Conservation (phyloP, 495 filamentous ascomycete species). For the Aspergillus coremiiformis region DNA sequence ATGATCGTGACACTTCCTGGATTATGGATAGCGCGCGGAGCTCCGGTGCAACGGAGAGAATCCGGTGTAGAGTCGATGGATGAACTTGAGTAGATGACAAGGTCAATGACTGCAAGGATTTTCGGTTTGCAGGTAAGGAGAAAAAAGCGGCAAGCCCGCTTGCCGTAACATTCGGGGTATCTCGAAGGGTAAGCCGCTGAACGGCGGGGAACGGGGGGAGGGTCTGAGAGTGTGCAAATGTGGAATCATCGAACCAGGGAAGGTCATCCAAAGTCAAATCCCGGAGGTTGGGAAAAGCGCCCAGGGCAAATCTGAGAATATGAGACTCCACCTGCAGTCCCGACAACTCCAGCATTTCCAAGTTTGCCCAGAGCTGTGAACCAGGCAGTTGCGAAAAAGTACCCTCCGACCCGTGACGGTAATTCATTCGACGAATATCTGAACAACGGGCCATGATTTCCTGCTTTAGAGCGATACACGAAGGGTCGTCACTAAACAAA, state of each 20-base stretch:
- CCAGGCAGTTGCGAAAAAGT: conserved; percentile 62
- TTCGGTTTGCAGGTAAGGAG: conserved; percentile 38
- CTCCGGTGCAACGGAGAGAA: conserved; percentile 53
- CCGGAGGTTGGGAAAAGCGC: conserved; percentile 54
- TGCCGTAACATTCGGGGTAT: conserved; percentile 60
- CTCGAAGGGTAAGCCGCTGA: conserved; percentile 58
- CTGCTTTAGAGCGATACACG: conserved; percentile 65
- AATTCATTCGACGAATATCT: conserved; percentile 82
- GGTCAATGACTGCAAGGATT: conserved; percentile 51
- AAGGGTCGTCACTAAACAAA: conserved; percentile 69
- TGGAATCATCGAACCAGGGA: conserved; percentile 61
- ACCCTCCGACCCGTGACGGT: conserved; percentile 67
- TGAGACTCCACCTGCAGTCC: conserved; percentile 64
- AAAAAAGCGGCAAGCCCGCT: conserved; percentile 62
- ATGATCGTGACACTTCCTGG: conserved; percentile 57
- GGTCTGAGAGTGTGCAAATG: conserved; percentile 52
- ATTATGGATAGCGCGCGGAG: conserved; percentile 60
- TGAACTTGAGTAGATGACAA: conserved; percentile 60
- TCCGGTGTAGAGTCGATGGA: conserved; percentile 52
- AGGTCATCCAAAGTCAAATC: conserved; percentile 66
- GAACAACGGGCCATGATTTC: conserved; percentile 79
- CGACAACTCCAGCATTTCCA: conserved; percentile 74
- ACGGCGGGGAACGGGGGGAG: conserved; percentile 65
- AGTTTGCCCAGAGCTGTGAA: conserved; percentile 61
- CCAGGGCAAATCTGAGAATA: conserved; percentile 63